These are phyloP conservation scores for Oryza punctata DNA, from an alignment of 176 grass and related monocot genomes.

Conservation along the genomic window DNA sequence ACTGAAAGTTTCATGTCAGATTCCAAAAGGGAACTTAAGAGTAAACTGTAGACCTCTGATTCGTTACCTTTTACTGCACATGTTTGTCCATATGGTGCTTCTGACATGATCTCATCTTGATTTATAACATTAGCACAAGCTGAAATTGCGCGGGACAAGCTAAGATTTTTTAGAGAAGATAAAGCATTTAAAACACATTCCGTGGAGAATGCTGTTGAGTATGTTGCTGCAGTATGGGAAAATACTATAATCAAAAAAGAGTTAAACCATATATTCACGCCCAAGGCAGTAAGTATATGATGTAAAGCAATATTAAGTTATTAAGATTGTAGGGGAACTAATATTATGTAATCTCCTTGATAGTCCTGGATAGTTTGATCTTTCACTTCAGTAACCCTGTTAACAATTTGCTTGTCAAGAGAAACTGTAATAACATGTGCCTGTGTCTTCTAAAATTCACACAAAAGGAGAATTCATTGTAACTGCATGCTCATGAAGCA, in stretches of 20 bases:
- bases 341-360: slow-evolving; percentile 95
- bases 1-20: too few relatives aligned
- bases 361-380: slow-evolving; percentile 84
- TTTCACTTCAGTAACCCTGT: slow-evolving; percentile 90
- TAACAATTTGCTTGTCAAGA: slow-evolving; percentile 96
- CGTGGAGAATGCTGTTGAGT: too few relatives aligned
- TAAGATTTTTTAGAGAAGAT: neutral
- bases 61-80: too few relatives aligned
- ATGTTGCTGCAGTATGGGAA: neutral
- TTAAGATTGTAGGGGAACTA: slow-evolving; percentile 39
- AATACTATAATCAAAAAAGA: slow-evolving; percentile 17
- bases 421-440: slow-evolving; percentile 94
- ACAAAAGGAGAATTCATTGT: slow-evolving; percentile 28
- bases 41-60: too few relatives aligned
- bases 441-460: slow-evolving; percentile 78
- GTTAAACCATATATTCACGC: slow-evolving; percentile 22
- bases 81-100: too few relatives aligned
- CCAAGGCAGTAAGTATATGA: neutral
- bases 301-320: slow-evolving; percentile 9
- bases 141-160: too few relatives aligned
- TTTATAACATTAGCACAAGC: too few relatives aligned
- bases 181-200: neutral
- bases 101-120: too few relatives aligned
- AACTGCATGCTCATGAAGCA: slow-evolving; percentile 35
- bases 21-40: too few relatives aligned